Evolutionary conservation across 2,329 filamentous ascomycete genomes (phyloP), one percentile per base, ranked within the genome.

Genomic region (Fusarium sp.): DNA sequence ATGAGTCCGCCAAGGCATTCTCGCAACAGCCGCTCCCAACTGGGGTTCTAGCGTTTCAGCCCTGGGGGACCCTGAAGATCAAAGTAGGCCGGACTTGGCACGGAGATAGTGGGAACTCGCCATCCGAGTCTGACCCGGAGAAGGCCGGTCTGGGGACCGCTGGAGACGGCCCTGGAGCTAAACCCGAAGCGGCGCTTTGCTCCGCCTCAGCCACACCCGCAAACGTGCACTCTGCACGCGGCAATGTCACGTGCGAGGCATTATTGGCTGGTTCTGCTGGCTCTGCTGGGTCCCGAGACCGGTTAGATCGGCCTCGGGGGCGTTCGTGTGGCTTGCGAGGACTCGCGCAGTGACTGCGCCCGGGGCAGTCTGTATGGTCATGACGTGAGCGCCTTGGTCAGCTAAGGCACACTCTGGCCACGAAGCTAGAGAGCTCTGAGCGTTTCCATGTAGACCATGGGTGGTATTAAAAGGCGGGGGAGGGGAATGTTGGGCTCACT

Each of bases 391-490:
- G 74, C 62, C 62, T 68, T 70, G 47, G 66, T 66, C 72, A 76
- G 74, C 74, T 74, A 76, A 76, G 74, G 74, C 74, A 66, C 42
- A 69, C 61, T 47, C 13, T 54, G 31, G 45, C 20, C 45, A 50
- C 42, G 25, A 14, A 25, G 64, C 68, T 66, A 61, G 20, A 61
- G 20, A 66, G 50, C 63, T 62, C 45, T 31, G 25, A 40, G 60
- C n/a, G 7, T 4, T 63, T 18, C 18, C 18, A 29, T 52, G 56
- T 52, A 35, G 54, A 16, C 20, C 20, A 10, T 9, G 27, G 38
- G 56, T 42, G 10, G 59, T 75, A 75, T 74, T 75, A 73, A 74
- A 52, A 74, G 73, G 66, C 69, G 74, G 62, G 71, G 74, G 63
- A 73, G 58, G 33, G 63, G 56, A 22, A 60, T 25, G 38, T 59